phyloP scores from a whole-genome alignment of 2,329 filamentous ascomycete genomes.

The Fusarium sp. region DNA sequence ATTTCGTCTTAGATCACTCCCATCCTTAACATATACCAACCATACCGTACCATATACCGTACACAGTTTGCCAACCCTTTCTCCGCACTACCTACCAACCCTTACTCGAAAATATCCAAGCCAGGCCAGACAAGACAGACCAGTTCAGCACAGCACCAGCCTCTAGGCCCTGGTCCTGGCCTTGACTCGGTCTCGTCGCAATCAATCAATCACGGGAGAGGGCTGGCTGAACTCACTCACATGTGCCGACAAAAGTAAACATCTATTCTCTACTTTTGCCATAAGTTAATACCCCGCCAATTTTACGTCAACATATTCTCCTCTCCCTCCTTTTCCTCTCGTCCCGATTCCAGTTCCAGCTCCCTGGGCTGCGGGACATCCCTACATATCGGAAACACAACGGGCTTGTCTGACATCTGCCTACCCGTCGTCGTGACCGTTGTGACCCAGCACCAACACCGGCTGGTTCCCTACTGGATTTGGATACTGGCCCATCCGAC shows the following conservation, averaged over 20 bases:
- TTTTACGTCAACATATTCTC: slow-evolving; percentile 4
- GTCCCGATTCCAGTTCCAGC: slow-evolving; percentile 1
- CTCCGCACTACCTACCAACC: slow-evolving; percentile 5
- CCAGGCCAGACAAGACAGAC: not conserved
- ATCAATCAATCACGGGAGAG: slow-evolving; percentile 23
- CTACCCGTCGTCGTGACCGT: not conserved
- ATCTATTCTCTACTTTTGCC: not conserved
- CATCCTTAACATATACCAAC: not conserved
- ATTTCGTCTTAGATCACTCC: not conserved
- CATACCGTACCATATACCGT: not conserved
- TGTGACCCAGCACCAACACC: slow-evolving; percentile 1
- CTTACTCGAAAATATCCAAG: not conserved
- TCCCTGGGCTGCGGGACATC: slow-evolving; percentile 26
- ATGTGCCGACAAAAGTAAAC: slow-evolving; percentile 26
- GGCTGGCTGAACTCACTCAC: slow-evolving; percentile 15
- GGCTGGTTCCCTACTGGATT: not conserved
- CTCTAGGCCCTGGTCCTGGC: slow-evolving; percentile 4
- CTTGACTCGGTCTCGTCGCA: slow-evolving; percentile 29
- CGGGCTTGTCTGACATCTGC: slow-evolving; percentile 23
- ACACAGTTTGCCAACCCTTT: slow-evolving; percentile 11
- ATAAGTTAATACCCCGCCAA: slow-evolving; percentile 31
- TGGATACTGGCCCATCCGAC: not conserved
- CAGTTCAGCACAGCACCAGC: not conserved
- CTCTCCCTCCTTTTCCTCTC: slow-evolving; percentile 6
- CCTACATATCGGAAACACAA: slow-evolving; percentile 33